Evolutionary conservation across 805 yeast species (phyloP), one percentile per base, ranked within the genome.

Genomic region (Cyberlindnera americana): DNA sequence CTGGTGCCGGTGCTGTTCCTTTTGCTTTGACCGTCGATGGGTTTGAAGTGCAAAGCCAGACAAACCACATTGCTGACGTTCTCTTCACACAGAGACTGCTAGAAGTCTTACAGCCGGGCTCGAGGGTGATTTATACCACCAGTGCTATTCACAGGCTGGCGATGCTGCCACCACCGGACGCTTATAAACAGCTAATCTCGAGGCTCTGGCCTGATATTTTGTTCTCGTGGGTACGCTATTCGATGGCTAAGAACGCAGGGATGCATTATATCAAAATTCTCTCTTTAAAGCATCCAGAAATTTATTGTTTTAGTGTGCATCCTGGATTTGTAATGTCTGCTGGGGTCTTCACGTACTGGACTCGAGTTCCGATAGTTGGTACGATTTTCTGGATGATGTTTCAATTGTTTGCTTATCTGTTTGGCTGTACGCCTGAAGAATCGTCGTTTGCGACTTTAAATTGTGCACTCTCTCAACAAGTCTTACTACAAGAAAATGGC

Each of bases 291-390:
- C 72, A 84, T 55, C 93, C 95, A 0, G 70, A 77, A 15, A 67
- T 86, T 9, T 58, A 80, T 27, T 77, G 81, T 41, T 60, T 77
- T 26, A 71, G 87, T 2, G 84, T 85, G 3, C 90, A 86, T 53
- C 95, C 95, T 0, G 96, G 96, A 0, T 72, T 85, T 48, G 86
- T 85, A n/a, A 81, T 87, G 84, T 79, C 80, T 52, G 81, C 95
- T 2, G 81, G 82, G 49, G 59, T 83, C 33, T 83, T 83, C 56
- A 69, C 82, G 33, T 84, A 83, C 56, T 83, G 89, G 80, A 84
- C 91, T 2, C 64, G 87, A 40, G 64, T 83, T 13, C 95, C 95
- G 0, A 64, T 86, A 5, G 69, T 87, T n/a, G 95, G 96, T 1
- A 69, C 78, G 1, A 52, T 82, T 25, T 83, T 83, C 49, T 80